Base-by-base conservation (phyloP, 2,329 filamentous ascomycete genomes). In the Neospermospora avenae region DNA sequence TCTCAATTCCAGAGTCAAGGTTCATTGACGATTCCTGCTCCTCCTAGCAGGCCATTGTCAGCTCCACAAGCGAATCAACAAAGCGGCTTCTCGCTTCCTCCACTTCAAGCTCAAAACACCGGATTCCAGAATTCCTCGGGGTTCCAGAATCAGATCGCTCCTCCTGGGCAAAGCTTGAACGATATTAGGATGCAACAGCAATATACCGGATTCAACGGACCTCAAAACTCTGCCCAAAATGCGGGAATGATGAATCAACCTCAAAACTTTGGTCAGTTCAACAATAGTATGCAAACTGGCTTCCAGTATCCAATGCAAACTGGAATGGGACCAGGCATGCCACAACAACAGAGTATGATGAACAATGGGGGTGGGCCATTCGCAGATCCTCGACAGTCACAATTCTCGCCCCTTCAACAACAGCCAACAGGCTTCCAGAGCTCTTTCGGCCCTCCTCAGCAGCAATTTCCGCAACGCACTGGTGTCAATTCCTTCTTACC, bases 61-160 rank as follows among this genome's bases (percentile, higher is more conserved):
- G 93, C 95, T 41, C 93, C 95, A 25, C 89, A 91, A 72, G 89
- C 91, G 57, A 88, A 84, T 53, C 88, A 89, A 71, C 85, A 86
- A 48, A 92, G 82, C 73, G 82, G 80, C 4, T 95, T 96, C 73
- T 83, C 83, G 7, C 84, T 88, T 18, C 85, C 90, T 53, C 86
- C 90, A 16, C 76, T 97, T 67, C 88, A 93, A 72, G 86, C 91
- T 55, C 93, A 97, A 72, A 84, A 93, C 74, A 97, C 95, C 4
- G 92, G 93, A 8, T 80, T 83, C 57, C 71, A 68, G 64, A 74
- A 73, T 35, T 76, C 74, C 63, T 75, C 65, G 61, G 67, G 81
- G 57, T 81, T 83, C 65, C 84, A 85, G 70, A 77, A 77, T 11
- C 85, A 85, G 64, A 79, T 90, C 58, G 88, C 89, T 28, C 84